Percentiles rank a stretch among this genome's conserved stretches.
Evolutionary conservation across 2,329 filamentous ascomycete species (phyloP).

Genomic region (Aspergillus novofumigatus): DNA sequence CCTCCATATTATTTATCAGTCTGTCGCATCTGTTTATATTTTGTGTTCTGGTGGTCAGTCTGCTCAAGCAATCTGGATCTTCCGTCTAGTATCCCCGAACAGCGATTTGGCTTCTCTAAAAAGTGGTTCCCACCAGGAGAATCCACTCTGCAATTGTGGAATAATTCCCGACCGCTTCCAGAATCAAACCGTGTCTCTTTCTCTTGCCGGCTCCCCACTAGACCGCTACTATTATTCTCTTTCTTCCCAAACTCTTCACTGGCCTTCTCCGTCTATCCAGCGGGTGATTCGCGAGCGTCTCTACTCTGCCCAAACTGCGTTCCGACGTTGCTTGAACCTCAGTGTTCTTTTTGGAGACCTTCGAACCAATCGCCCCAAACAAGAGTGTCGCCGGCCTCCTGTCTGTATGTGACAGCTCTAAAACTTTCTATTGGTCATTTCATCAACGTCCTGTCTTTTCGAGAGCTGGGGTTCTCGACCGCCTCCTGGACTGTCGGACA

Average conservation of each 20-base stretch:
- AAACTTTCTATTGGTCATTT: not conserved
- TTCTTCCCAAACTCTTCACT: not conserved
- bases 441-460: not conserved
- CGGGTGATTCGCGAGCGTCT: not conserved
- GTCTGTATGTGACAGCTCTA: not conserved
- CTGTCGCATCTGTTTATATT: not conserved
- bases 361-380: not conserved
- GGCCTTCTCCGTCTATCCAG: not conserved
- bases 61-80: not conserved
- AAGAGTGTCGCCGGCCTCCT: not conserved
- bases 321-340: not conserved
- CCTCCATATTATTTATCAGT: not conserved
- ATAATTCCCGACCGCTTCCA: not conserved
- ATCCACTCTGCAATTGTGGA: not conserved
- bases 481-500: constrained; percentile 8
- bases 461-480: not conserved
- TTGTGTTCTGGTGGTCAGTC: too few species aligned
- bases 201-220: constrained; percentile 5
- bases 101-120: not conserved
- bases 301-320: not conserved
- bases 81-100: not conserved
- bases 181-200: not conserved
- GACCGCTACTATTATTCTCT: not conserved
- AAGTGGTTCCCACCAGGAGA: not conserved
- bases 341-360: not conserved